phyloP scores from a whole-genome alignment of 2,329 filamentous ascomycete genomes.

The Curvularia spicifera region DNA sequence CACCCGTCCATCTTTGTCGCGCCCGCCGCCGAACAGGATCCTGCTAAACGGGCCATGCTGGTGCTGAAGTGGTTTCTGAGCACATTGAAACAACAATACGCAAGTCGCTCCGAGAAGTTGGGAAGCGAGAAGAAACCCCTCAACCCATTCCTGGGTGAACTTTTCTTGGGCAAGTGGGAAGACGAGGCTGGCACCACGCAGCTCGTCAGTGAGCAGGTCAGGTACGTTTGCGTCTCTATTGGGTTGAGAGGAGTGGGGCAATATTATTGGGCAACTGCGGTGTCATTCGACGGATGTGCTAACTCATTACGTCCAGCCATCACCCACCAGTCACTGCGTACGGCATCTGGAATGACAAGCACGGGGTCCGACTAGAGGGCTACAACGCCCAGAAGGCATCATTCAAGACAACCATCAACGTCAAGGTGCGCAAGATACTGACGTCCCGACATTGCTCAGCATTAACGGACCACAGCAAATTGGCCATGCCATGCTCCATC shows the following conservation, averaged over 20 bases:
- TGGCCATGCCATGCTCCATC: constrained; percentile 82
- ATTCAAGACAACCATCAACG: constrained; percentile 90
- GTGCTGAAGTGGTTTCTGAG: constrained; percentile 98
- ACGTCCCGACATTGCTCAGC: too few relatives aligned
- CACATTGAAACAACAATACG: constrained; percentile 87
- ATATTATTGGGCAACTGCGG: neutral
- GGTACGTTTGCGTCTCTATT: constrained; percentile 52
- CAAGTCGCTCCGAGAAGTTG: constrained; percentile 74
- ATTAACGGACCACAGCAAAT: constrained; percentile 64
- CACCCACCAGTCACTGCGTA: constrained; percentile 96
- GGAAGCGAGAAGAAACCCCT: constrained; percentile 97
- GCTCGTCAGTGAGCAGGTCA: constrained; percentile 93
- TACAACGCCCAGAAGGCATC: constrained; percentile 98
- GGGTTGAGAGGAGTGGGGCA: neutral
- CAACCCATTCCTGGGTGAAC: constrained; percentile 93
- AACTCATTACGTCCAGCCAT: constrained; percentile 60
- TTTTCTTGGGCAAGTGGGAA: constrained; percentile 91
- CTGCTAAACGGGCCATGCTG: constrained; percentile 79
- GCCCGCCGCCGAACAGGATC: constrained; percentile 77
- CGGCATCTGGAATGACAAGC: constrained; percentile 83
- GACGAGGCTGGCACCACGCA: constrained; percentile 81
- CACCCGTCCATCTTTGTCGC: constrained; percentile 74
- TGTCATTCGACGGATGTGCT: constrained; percentile 12
- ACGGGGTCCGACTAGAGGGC: constrained; percentile 76
- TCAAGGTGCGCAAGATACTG: constrained; percentile 61